phyloP scores from a whole-genome alignment of 441 rosid genomes.

The Erodium trifolium region DNA sequence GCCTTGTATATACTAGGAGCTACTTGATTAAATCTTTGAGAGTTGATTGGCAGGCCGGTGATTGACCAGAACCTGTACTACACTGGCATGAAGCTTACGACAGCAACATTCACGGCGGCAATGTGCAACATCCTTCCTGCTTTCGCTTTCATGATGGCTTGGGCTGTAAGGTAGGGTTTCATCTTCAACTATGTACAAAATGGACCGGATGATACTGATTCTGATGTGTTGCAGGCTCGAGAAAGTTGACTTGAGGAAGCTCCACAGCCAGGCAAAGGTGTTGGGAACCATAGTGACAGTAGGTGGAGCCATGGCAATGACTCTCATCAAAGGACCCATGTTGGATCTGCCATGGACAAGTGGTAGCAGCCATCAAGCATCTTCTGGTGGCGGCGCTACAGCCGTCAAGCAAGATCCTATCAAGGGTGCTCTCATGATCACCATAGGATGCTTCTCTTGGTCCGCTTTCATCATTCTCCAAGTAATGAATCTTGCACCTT shows the following conservation, averaged over 20 bases:
- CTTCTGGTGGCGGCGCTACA: slow-evolving; percentile 13
- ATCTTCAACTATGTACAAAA: too few species aligned
- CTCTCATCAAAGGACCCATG: slow-evolving; percentile 42
- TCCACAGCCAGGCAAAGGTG: slow-evolving; percentile 53
- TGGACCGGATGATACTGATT: too few species aligned
- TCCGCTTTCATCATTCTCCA: slow-evolving; percentile 49
- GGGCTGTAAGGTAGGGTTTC: slow-evolving; percentile 36
- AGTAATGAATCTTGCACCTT: slow-evolving; percentile 16
- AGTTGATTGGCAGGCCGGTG: too few species aligned
- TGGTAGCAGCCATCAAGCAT: slow-evolving; percentile 11
- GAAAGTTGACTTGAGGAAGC: slow-evolving; percentile 34
- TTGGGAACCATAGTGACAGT: slow-evolving; percentile 51
- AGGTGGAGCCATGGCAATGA: slow-evolving; percentile 69
- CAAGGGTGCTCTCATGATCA: slow-evolving; percentile 40
- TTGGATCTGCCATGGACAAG: slow-evolving; percentile 50
- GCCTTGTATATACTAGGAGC: too few species aligned
- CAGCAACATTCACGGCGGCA: slow-evolving; percentile 54
- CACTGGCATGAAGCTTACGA: too few species aligned
- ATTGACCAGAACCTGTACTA: too few species aligned
- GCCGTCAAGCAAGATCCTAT: slow-evolving; percentile 28
- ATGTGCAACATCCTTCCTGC: slow-evolving; percentile 61
- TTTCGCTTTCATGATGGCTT: slow-evolving; percentile 57
- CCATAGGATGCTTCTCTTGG: slow-evolving; percentile 41
- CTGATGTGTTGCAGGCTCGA: slow-evolving; percentile 34
- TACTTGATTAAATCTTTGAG: too few species aligned